Base-by-base conservation (phyloP, 345 rosid genomes). In the Euphorbia tirucalli region DNA sequence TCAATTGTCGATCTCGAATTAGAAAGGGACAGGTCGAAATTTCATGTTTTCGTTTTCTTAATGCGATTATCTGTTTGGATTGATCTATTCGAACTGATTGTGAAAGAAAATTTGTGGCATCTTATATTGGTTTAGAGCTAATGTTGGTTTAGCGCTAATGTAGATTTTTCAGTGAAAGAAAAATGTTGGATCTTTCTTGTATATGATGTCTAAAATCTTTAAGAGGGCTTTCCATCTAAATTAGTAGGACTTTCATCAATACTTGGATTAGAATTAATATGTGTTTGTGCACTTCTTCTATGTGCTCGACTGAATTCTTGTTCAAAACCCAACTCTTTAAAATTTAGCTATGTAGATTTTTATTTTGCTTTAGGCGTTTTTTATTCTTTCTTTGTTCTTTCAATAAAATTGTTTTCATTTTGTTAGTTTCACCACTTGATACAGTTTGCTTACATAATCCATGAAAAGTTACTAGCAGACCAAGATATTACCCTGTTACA, bases 1-100 rank as follows among this genome's bases (percentile, higher is more conserved):
- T 67, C 49, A 52, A 68, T 54, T 6, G 3, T 56, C 46, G 71
- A 68, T 68, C 71, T 68, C 50, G 71, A 52, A 68, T 68, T 54
- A 24, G 48, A 46, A n/a, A n/a, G 7, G 13, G 6, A 8, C 37
- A 32, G 61, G n/a, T 54, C 71, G 39, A 68, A 32, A 2, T 52
- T 68, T 31, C 18, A 67, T 30, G 16, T 30, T 37, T 19, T 19
- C 21, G 18, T 55, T 21, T 24, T 48, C 4, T 5, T 31, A 27
- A 25, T 25, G 31, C 60, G 11, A 18, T 0, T 25, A 30, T 19
- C 24, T 3, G 8, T 14, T 25, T 46, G 2, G 15, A 25, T 24
- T 46, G 55, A 44, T 46, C 56, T 65, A 7, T 22, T 25, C 3
- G 11, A 65, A 21, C 22, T 39, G 25, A 37, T 32, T 9, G 49